These are phyloP conservation scores for Nicotiana sylvestris DNA, from an alignment of 257 asterid species.

Conservation along the genomic window DNA sequence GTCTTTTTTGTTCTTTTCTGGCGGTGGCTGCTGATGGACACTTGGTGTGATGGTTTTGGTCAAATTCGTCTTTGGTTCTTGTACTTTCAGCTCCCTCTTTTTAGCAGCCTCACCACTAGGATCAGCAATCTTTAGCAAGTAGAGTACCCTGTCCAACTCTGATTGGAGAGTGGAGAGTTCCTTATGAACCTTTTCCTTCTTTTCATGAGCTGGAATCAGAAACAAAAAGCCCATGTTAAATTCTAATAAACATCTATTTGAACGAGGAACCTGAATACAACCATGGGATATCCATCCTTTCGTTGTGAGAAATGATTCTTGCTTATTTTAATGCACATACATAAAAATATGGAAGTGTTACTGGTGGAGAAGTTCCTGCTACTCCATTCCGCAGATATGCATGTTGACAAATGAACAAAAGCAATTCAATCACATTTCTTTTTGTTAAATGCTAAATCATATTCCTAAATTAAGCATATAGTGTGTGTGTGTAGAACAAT, in stretches of 20 bases:
- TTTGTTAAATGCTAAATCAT: neutral
- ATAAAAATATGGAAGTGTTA: neutral
- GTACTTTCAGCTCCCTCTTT: conserved; percentile 49
- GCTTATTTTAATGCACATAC: neutral
- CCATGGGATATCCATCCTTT: neutral
- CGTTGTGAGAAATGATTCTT: neutral
- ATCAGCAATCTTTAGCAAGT: conserved; percentile 90
- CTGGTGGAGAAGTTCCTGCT: conserved; percentile 6
- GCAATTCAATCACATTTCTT: neutral
- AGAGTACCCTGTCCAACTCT: conserved; percentile 76
- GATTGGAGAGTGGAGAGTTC: conserved; percentile 62
- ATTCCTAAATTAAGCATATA: neutral
- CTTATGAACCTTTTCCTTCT: conserved; percentile 50
- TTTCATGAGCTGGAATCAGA: conserved; percentile 54
- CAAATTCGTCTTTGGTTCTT: conserved; percentile 28
- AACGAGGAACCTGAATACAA: neutral
- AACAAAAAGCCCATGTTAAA: neutral
- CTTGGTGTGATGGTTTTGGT: conserved; percentile 22
- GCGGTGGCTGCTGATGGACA: conserved; percentile 20
- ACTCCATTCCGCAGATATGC: neutral
- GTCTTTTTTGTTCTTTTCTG: conserved; percentile 16
- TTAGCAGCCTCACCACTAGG: conserved; percentile 84
- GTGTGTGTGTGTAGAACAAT: neutral
- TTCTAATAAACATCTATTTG: neutral
- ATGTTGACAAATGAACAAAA: neutral